Base-by-base conservation (phyloP, 2,329 filamentous ascomycete species). In the Pseudogymnoascus sp. region DNA sequence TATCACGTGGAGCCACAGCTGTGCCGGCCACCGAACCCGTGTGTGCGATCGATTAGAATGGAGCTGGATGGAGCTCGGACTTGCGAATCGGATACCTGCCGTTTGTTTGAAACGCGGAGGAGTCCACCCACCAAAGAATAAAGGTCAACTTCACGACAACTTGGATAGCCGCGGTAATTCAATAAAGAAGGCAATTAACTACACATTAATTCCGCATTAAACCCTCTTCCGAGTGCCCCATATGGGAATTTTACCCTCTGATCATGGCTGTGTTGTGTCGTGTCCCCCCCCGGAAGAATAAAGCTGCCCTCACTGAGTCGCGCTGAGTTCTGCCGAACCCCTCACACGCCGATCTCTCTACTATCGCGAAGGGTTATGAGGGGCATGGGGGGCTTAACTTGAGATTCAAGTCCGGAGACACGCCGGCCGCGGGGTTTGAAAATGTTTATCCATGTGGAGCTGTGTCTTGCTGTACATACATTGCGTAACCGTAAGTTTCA, bases 401-500 rank as follows among this genome's bases (percentile, higher is more conserved):
- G 45, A 33, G 45, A 33, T 55, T 55, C 45, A 8, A 31, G 27
- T 6, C 27, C 27, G 45, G 45, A 55, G n/a, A 18, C 45, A 55
- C 45, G 45, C 45, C n/a, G 27, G n/a, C 45, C 48, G 29, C 48
- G 29, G 48, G 29, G 48, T 55, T 55, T 9, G 48, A 27, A 27
- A 33, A 33, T 33, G 48, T 55, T 55, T 55, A 55, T 55, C 29
- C 48, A 55, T 55, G 48, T 55, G 48, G 48, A 55, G n/a, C 48
- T 33, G 27, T 21, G 48, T 55, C n/a, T 33, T 7, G 45, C 21
- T 21, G 21, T 21, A 33, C 18, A 33, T 55, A 33, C 27, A 55
- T 55, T 55, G 45, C 45, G 45, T 55, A 33, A 55, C 45, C 21
- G 27, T 55, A 5, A 33, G 45, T 55, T 31, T 33, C 45, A 55